phyloP scores from a whole-genome alignment of 345 rosid species.

The Citrus mangshanensis region DNA sequence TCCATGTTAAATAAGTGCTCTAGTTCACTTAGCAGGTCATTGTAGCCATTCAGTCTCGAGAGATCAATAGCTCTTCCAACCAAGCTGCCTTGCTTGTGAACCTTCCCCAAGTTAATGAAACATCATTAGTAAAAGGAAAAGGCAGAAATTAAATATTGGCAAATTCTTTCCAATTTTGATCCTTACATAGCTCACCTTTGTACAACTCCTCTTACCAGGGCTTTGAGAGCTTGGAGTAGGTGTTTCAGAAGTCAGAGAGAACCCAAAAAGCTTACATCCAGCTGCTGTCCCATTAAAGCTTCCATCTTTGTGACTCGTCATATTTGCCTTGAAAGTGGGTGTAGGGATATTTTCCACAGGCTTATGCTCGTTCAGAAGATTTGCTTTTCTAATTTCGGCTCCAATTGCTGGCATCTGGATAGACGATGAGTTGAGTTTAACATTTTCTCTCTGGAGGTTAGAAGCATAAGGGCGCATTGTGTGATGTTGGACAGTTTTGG shows the following conservation, averaged over 20 bases:
- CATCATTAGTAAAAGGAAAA: background rate
- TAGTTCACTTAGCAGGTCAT: conserved; percentile 68
- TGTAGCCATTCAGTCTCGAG: conserved; percentile 61
- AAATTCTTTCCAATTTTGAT: conserved; percentile 2
- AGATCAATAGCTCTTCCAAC: conserved; percentile 95
- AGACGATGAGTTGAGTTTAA: conserved; percentile 30
- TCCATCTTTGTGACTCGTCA: conserved; percentile 35
- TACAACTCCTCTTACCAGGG: conserved; percentile 86
- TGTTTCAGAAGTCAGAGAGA: conserved; percentile 57
- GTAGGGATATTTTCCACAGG: conserved; percentile 32
- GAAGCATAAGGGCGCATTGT: conserved; percentile 27
- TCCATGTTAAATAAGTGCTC: conserved; percentile 82
- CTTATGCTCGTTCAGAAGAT: conserved; percentile 34
- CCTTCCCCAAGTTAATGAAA: conserved; percentile 40
- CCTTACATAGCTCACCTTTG: conserved; percentile 56
- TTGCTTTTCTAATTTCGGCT: conserved; percentile 40
- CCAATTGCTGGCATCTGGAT: conserved; percentile 21
- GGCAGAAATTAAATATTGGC: conserved; percentile 8
- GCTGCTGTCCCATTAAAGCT: conserved; percentile 35
- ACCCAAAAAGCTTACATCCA: conserved; percentile 86
- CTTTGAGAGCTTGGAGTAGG: conserved; percentile 45
- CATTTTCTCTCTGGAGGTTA: conserved; percentile 38
- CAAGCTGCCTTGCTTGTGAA: conserved; percentile 92
- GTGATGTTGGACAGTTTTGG: conserved; percentile 35
- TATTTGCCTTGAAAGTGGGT: conserved; percentile 34